These are phyloP conservation scores for Phytophthora colocasiae DNA, from an alignment of 352 stramenopile species.

Conservation along the genomic window DNA sequence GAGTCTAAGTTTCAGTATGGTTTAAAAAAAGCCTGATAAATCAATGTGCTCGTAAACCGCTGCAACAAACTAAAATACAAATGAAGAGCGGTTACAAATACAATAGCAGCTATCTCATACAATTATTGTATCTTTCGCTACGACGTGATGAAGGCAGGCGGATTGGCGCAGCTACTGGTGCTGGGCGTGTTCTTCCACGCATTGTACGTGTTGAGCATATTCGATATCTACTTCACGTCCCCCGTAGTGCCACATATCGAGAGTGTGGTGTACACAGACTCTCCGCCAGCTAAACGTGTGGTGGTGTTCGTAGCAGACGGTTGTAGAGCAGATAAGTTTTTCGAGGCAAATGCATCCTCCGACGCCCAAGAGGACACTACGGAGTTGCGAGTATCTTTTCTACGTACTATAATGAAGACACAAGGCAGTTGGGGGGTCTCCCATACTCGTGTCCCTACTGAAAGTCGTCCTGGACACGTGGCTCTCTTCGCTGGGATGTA, in stretches of 20 bases:
- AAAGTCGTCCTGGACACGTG: constrained; percentile 84
- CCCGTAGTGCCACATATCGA: constrained; percentile 76
- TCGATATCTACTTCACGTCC: constrained; percentile 92
- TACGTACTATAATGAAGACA: constrained; percentile 62
- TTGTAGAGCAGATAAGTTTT: constrained; percentile 86
- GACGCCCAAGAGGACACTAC: constrained; percentile 4
- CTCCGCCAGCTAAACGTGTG: constrained; percentile 64
- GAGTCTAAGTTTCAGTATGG: constrained; percentile 2
- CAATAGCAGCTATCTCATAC: constrained; percentile 15
- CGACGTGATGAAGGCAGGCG: constrained; percentile 10
- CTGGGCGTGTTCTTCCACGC: constrained; percentile 83
- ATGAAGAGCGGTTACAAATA: constrained; percentile 6
- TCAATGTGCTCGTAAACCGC: background rate
- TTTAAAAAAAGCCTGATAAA: background rate
- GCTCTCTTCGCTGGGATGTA: constrained; percentile 91
- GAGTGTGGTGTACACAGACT: constrained; percentile 48
- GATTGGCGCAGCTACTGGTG: constrained; percentile 52
- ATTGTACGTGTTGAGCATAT: constrained; percentile 90
- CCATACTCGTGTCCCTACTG: constrained; percentile 87
- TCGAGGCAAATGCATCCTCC: constrained; percentile 54
- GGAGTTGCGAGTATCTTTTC: constrained; percentile 60
- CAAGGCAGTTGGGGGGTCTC: constrained; percentile 83
- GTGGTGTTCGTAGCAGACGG: constrained; percentile 88
- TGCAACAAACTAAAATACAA: background rate
- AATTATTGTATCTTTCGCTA: constrained; percentile 16